A percentile compares a stretch with the other conserved stretches of the same genome.
Evolutionary conservation across 2,329 filamentous ascomycete genomes (phyloP).

Genomic region (Colletotrichum karsti): DNA sequence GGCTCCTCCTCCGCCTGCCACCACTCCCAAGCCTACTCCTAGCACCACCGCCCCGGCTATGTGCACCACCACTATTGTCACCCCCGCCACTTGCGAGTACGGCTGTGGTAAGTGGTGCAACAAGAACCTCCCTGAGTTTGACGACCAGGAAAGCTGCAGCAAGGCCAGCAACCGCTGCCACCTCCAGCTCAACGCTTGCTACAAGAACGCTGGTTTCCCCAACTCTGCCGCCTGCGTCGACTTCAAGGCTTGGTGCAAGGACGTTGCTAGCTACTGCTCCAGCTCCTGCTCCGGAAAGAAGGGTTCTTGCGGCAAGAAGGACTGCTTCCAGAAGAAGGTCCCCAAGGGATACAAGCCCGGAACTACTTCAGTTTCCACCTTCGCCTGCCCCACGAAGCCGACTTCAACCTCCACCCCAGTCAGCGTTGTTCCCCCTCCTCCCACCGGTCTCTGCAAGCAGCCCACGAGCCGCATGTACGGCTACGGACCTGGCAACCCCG

Average conservation of each 20-base stretch:
- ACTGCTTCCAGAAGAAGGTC: constrained; percentile 51
- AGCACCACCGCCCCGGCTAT: constrained; percentile 48
- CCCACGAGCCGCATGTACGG: constrained; percentile 65
- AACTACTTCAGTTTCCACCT: constrained; percentile 38
- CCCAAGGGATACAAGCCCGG: constrained; percentile 44
- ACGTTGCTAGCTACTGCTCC: constrained; percentile 53
- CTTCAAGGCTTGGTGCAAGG: constrained; percentile 59
- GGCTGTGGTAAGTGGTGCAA: constrained; percentile 63
- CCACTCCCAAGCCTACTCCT: constrained; percentile 33
- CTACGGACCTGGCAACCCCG: constrained; percentile 71
- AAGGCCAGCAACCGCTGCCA: constrained; percentile 52
- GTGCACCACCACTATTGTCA: constrained; percentile 56
- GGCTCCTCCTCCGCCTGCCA: constrained; percentile 15
- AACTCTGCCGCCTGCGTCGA: constrained; percentile 55
- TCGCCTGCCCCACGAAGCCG: constrained; percentile 32
- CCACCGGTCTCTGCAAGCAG: constrained; percentile 62
- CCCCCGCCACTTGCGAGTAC: constrained; percentile 61
- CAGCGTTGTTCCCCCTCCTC: constrained; percentile 51
- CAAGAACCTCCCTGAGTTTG: constrained; percentile 57
- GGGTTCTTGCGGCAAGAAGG: constrained; percentile 49
- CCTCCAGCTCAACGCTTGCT: constrained; percentile 59
- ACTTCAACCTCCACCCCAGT: constrained; percentile 34
- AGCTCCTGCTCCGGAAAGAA: constrained; percentile 42
- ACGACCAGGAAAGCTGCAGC: constrained; percentile 50
- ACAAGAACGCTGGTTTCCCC: constrained; percentile 59